Base-by-base conservation (phyloP, 148 eudicot genomes). In the Pharnaceum exiguum region DNA sequence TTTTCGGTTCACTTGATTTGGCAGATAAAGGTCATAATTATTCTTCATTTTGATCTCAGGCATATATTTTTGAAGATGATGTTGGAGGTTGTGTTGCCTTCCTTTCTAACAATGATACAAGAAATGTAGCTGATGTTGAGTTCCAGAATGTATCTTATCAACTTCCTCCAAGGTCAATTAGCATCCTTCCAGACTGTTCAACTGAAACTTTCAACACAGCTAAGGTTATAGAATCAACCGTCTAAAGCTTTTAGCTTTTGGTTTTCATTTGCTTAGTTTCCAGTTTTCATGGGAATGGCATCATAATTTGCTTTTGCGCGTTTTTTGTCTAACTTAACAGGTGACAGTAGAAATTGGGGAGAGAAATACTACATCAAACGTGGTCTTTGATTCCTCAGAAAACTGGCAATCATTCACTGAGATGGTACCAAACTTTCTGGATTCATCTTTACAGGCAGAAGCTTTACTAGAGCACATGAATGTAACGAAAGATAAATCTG, bases 91-190 rank as follows among this genome's bases (percentile, higher is more conserved):
- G 81, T 48, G 81, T 46, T 28, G 81, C 84, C 24, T 76, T 80
- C 46, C 73, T 80, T 23, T 7, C 76, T 10, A 80, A 80, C 65
- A 73, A 73, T 31, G 78, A 73, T 53, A 52, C 60, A 1, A 55
- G 12, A 46, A 37, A 67, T 21, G 21, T 9, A 1, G 78, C 55
- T 4, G 60, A 44, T n/a, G 46, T 76, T 58, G 64, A 30, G 63
- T 80, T 80, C 49, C 78, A 53, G 38, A 80, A 73, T 59, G 36
- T 17, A n/a, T 55, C 84, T 32, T 70, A 63, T 51, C 62, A 66
- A 51, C 67, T 80, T 15, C 81, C 75, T 55, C 75, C 76, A 15
- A 70, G 36, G 67, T 80, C 84, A 24, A 76, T 80, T 29, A 80
- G 76, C 60, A 63, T 80, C 60, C 68, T 80, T 50, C 69, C 78